phyloP scores from a whole-genome alignment of 2,329 filamentous ascomycete genomes.

The Byssochlamys sp. region DNA sequence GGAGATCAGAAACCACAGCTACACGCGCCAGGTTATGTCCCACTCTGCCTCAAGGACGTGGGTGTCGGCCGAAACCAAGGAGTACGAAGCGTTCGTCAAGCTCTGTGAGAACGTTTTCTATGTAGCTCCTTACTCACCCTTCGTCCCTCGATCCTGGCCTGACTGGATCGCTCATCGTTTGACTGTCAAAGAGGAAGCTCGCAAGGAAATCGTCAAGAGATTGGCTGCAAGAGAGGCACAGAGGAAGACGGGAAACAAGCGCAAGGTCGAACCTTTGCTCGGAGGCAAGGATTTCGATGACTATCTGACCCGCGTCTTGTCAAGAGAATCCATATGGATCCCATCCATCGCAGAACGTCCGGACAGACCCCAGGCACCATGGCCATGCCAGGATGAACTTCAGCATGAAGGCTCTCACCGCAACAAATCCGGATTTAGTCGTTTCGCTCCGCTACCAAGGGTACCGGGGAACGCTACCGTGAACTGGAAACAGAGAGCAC shows the following conservation, averaged over 20 bases:
- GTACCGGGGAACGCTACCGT: slow-evolving; percentile 22
- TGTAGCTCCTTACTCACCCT: slow-evolving; percentile 17
- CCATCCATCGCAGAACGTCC: slow-evolving; percentile 3
- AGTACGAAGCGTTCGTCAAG: slow-evolving; percentile 17
- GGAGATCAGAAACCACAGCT: background rate
- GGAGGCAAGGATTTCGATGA: slow-evolving; percentile 15
- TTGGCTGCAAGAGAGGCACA: slow-evolving; percentile 4
- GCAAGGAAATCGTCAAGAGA: slow-evolving; percentile 4
- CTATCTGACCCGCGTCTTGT: slow-evolving; percentile 16
- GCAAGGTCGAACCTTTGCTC: slow-evolving; percentile 8
- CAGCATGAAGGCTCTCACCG: slow-evolving; percentile 23
- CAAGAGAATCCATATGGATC: slow-evolving; percentile 20
- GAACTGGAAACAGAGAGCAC: slow-evolving; percentile 20
- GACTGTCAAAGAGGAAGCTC: slow-evolving; percentile 7
- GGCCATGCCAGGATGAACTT: slow-evolving; percentile 22
- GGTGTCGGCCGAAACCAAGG: slow-evolving; percentile 15
- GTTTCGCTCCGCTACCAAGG: slow-evolving; percentile 23
- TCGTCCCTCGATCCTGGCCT: slow-evolving; percentile 14
- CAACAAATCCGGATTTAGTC: slow-evolving; percentile 17
- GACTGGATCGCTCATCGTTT: slow-evolving; percentile 16
- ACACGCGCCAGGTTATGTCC: slow-evolving; percentile 12
- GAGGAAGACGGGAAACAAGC: background rate
- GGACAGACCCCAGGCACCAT: slow-evolving; percentile 13
- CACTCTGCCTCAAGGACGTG: slow-evolving; percentile 19
- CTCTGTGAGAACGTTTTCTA: slow-evolving; percentile 13